Base-by-base conservation (phyloP, 306 rosid species). In the Mimosa bimucronata region DNA sequence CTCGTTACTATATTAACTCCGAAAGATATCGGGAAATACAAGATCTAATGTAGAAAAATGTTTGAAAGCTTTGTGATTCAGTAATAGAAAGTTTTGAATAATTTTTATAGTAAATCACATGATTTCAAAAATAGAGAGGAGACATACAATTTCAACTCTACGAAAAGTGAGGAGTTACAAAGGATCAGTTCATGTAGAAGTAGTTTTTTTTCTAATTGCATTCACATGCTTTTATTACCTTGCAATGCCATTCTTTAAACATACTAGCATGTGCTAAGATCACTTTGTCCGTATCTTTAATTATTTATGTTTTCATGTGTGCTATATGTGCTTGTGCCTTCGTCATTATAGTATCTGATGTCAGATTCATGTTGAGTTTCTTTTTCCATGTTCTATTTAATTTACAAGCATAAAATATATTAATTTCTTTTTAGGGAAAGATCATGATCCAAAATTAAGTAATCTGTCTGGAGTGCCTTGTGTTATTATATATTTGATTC, bases 371-470 rank as follows among this genome's bases (percentile, higher is more conserved):
- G 15, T 48, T 48, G 55, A 16, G 16, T 14, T 48, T 21, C 31
- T 30, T 69, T 37, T 31, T 34, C 37, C 5, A 2, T 34, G 3
- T 74, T 50, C 9, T 78, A 37, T 9, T 34, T 61, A 70, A 25
- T 69, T 64, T 75, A 9, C 73, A 76, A 64, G 65, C 58, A 79
- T 28, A 75, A 65, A 62, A 70, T 44, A 30, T 37, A 64, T n/a
- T 64, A 75, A 61, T 37, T 37, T 77, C 53, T 61, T 19, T 66
- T 67, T 78, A 67, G 14, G 41, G 61, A 69, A 76, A 38, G 74
- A 46, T 41, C 60, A 60, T 38, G 38, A 60, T 73, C 69, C 15
- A 3, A 23, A 57, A 23, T 57, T 57, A 57, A 23, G 62, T 55
- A 28, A 67, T 66, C 69, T 61, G 57, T 74, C 72, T 69, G 67